Evolutionary conservation across 768 basidiomycete species (phyloP), one percentile per base, ranked within the genome.

Genomic region (Hypholoma fasciculare): DNA sequence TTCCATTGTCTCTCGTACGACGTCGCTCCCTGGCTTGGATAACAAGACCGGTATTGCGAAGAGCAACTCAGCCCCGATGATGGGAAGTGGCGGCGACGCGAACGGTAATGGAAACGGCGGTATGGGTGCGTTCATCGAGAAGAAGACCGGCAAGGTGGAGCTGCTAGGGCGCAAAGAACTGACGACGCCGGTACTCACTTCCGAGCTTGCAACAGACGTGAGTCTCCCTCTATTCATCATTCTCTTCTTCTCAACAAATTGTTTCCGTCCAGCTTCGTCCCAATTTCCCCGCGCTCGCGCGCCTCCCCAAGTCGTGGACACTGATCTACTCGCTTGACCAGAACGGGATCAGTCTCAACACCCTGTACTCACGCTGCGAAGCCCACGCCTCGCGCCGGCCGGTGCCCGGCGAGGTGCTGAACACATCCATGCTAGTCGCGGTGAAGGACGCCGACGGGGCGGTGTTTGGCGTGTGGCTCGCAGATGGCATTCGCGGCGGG

Each of bases 301-400:
- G 89, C 4, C 82, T 96, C 16, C 80, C 88, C 0, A 76, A 79
- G 7, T 74, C 78, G 27, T 96, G 94, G 94, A 81, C 82, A 0
- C 81, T 96, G 0, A 73, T 94, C 5, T 95, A 96, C 74, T 95
- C 93, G 14, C 80, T 97, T 16, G 96, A 98, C 67, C 95, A 97
- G 66, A 91, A 98, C 63, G 96, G 96, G 0, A 94, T 96, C 46
- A 96, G 94, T 12, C 78, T 98, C 13, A 86, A 89, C 46, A 97
- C 96, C 1, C 81, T 98, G 5, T 98, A 97, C 70, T 66, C 80
- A 2, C 81, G 81, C 1, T 90, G 87, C 53, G 84, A 83, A 51
- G 67, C 75, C 1, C 69, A 68, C 49, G 54, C 66, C 4, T 68
- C 72, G 26, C 65, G 71, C n/a, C 65, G 72, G 13, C 62, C 74